Base-by-base conservation (phyloP, 208 protist genomes). In the Trypanosoma scelopori region DNA sequence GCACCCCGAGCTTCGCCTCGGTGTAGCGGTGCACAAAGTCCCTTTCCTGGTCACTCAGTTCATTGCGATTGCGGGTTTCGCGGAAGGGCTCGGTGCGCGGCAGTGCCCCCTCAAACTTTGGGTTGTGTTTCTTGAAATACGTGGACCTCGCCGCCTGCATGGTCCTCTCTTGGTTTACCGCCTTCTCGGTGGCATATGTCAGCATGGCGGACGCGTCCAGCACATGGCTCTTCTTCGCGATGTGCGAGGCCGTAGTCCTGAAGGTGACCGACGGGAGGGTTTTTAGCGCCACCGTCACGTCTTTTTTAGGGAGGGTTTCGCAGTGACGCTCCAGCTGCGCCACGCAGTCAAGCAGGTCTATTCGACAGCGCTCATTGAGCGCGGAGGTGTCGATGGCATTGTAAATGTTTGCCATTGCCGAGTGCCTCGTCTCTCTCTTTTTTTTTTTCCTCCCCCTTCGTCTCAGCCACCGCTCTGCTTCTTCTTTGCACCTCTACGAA, bases 11-110 rank as follows among this genome's bases (percentile, higher is more conserved):
- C 39, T 73, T 30, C 16, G 82, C 81, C 68, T 84, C 79, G 1
- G 87, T 84, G 56, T 93, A 93, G 27, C 85, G 85, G 59, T 87
- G 72, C n/a, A 89, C 85, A 66, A 96, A 96, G 60, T 92, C 85
- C 45, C 79, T 74, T 48, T 96, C 87, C n/a, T 76, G 66, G 20
- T 79, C 78, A 3, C 58, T 83, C 22, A 96, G 66, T 23, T 78
- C 72, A 25, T 57, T 55, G 56, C 78, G 80, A 42, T 70, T 68
- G 48, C 90, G 82, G 0, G 70, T 56, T 5, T 82, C 74, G 22
- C 78, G 78, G 55, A 92, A 95, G 0, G 81, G 81, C 28, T 92
- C 81, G 20, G 49, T 48, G 18, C 16, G 39, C 0, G 16, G 69
- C 1, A 68, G 67, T 25, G 65, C 49, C 9, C 76, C 74, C 6